Evolutionary conservation across 345 rosid species (phyloP).

Genomic region (Citrus cavaleriei): DNA sequence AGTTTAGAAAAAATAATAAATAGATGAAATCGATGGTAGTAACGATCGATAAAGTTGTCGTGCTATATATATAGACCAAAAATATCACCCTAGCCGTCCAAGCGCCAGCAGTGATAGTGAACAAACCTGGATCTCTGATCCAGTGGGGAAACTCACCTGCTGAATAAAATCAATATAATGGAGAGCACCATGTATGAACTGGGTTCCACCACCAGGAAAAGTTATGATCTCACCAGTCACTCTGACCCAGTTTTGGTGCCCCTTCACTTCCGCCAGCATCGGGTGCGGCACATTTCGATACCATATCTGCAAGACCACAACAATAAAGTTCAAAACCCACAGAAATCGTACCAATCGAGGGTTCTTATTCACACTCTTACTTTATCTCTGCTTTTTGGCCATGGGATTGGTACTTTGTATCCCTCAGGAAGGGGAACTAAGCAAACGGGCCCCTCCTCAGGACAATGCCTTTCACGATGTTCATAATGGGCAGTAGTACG

Average conservation of each 20-base stretch:
- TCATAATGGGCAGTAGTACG: slow-evolving; percentile 59
- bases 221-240: slow-evolving; percentile 88
- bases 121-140: not conserved
- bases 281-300: slow-evolving; percentile 88
- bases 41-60: too few species aligned
- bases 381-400: slow-evolving; percentile 93
- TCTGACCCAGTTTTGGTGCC: slow-evolving; percentile 97
- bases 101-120: not conserved
- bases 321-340: not conserved
- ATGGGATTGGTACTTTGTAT: slow-evolving; percentile 59
- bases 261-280: slow-evolving; percentile 72
- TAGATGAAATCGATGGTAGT: too few species aligned
- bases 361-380: slow-evolving; percentile 25
- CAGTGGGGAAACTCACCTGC: slow-evolving; percentile 34
- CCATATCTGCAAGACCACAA: slow-evolving; percentile 67
- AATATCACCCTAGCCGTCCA: too few species aligned
- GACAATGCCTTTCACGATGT: slow-evolving; percentile 96
- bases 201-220: slow-evolving; percentile 97
- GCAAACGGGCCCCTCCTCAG: slow-evolving; percentile 74
- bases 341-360: not conserved
- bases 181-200: slow-evolving; percentile 90
- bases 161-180: slow-evolving; percentile 83
- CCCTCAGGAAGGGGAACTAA: slow-evolving; percentile 66
- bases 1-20: too few species aligned
- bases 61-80: too few species aligned